A percentile compares a stretch with the other conserved stretches of the same genome.
Evolutionary conservation across 31 red algal genomes (phyloP).

Genomic region (Porphyra umbilicalis): DNA sequence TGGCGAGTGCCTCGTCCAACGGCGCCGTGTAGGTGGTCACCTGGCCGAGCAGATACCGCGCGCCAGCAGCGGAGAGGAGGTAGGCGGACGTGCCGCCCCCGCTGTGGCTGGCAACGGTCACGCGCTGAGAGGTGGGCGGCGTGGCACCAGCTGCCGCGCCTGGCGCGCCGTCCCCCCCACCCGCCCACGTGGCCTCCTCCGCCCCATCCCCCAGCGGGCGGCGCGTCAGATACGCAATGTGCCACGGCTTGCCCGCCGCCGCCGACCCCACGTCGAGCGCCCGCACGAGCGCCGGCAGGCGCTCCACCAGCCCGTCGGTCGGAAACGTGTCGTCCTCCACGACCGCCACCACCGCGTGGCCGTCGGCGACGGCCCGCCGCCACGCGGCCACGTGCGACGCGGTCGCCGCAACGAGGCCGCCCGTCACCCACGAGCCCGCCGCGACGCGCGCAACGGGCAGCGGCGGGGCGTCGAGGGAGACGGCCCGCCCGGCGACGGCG

Average conservation of each 20-base stretch:
- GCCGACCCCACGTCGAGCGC: background rate
- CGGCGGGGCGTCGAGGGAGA: background rate
- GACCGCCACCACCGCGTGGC: background rate
- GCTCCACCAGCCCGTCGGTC: background rate
- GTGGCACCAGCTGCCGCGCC: background rate
- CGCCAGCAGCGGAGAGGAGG: background rate
- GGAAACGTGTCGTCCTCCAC: background rate
- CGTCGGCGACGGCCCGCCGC: background rate
- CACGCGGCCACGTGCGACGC: background rate
- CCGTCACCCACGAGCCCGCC: background rate
- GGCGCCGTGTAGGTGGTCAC: background rate
- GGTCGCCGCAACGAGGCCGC: background rate
- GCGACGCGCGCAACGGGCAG: background rate
- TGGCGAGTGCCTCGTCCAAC: background rate
- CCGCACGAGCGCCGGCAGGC: background rate
- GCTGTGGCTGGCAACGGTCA: background rate
- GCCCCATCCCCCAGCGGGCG: background rate
- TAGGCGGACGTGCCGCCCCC: background rate
- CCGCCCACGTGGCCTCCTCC: background rate
- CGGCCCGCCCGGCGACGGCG: background rate
- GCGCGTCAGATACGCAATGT: background rate
- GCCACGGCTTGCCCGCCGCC: background rate
- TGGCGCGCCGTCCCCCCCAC: background rate
- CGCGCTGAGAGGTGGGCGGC: background rate
- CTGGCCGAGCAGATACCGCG: background rate